A percentile compares a stretch with the other conserved stretches of the same genome.
Conservation (phyloP, 495 filamentous ascomycete genomes). For the Hamigera avellanea region DNA sequence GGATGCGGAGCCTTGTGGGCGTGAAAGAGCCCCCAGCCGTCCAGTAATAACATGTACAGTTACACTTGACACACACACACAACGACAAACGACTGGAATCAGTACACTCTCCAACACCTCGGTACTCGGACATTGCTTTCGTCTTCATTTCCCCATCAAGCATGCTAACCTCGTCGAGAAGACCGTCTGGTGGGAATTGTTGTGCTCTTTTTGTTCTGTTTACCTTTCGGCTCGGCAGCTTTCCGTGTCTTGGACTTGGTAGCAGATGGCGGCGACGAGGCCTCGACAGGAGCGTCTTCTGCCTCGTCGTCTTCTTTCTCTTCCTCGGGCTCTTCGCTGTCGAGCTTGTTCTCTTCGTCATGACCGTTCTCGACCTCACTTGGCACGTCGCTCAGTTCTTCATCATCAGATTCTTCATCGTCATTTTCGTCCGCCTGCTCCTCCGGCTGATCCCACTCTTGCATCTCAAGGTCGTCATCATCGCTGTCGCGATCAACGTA, state of each 20-base stretch:
- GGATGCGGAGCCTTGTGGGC: too few species aligned
- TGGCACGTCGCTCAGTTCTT: conserved; percentile 4
- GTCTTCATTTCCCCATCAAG: too few species aligned
- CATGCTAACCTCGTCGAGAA: conserved; percentile 6
- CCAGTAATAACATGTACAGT: too few species aligned
- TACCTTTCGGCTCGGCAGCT: conserved; percentile 5
- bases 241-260: conserved; percentile 14
- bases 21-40: too few species aligned
- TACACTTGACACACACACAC: too few species aligned
- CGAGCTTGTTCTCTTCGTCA: conserved; percentile 8
- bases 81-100: too few species aligned
- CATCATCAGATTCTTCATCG: conserved; percentile 8
- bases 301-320: conserved; percentile 10
- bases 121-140: too few species aligned
- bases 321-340: conserved; percentile 2
- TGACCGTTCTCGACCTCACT: conserved; percentile 11
- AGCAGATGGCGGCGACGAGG: conserved; percentile 12
- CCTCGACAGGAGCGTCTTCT: conserved; percentile 2
- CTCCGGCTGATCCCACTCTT: conserved; percentile 21
- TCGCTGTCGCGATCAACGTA: conserved; percentile 47
- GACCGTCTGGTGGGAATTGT: conserved; percentile 27
- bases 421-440: conserved; percentile 14
- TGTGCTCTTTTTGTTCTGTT: conserved; percentile 7
- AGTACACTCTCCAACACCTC: too few species aligned
- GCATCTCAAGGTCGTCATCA: conserved; percentile 47